Base-by-base conservation (phyloP, 768 basidiomycete species). In the Porphyrellus cyaneotinctus region DNA sequence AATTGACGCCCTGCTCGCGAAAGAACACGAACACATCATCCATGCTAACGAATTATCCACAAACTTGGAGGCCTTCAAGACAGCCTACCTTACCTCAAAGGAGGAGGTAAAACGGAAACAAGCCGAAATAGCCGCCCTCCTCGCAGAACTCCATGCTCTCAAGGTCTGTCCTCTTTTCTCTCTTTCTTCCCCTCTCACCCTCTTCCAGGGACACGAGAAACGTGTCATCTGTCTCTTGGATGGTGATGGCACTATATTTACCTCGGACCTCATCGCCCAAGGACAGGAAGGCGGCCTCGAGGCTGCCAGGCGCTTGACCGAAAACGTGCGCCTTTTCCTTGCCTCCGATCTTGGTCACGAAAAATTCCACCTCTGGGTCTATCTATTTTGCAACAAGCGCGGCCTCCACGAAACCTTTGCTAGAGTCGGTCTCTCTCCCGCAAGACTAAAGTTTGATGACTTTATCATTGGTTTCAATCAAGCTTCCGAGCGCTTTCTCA, bases 391-490 rank as follows among this genome's bases (percentile, higher is more conserved):
- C 58, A 84, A 86, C 67, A 84, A 81, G 58, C 77, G 77, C 17
- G 83, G 84, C 4, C 68, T 86, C 26, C 59, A 73, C 44, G 79
- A 84, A 38, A 74, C 81, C 0, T 75, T 85, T 46, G 68, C 51
- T 11, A 64, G 63, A 49, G 64, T 58, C 46, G 65, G 70, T 31
- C 67, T 56, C 69, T 72, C 49, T 45, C 72, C 59, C 28, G 68
- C 65, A 26, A 68, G 64, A n/a, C 53, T 61, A 42, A 75, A 72
- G 44, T 81, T 87, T 57, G 82, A 85, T 4, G 82, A 83, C 17
- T 88, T 88, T 61, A 68, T 83, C 49, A 67, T 76, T 46, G 87
- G 87, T 9, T 87, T 88, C 62, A 87, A 86, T 65, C 82, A 85
- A 67, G 82, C 85, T 12, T 72, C 79, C 14, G 80, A 82, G 52